These are phyloP conservation scores for Acanthochlamys bracteata DNA, from an alignment of 106 monocot genomes.

Conservation along the genomic window DNA sequence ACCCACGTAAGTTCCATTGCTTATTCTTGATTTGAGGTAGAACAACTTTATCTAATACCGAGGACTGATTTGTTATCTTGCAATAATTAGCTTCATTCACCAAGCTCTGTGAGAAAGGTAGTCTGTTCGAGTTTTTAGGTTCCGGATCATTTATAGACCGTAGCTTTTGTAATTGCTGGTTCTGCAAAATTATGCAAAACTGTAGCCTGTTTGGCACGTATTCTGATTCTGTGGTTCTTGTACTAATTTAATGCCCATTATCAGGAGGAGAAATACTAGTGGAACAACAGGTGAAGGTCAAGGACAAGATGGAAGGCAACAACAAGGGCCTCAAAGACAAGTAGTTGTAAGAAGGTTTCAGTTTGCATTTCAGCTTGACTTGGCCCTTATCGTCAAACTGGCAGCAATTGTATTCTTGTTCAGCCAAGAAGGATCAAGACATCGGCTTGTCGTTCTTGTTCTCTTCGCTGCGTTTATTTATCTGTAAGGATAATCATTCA, in stretches of 20 bases:
- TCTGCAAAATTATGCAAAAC: no score
- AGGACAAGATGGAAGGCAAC: slow-evolving; percentile 45
- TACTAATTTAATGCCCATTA: slow-evolving; percentile 5
- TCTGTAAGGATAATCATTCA: slow-evolving; percentile 46
- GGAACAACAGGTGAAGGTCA: slow-evolving; percentile 22
- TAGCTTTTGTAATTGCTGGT: no score
- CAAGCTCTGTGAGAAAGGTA: no score
- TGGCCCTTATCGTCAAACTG: slow-evolving; percentile 76
- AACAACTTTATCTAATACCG: no score
- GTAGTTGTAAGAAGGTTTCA: slow-evolving; percentile 83
- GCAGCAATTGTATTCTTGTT: slow-evolving; percentile 73
- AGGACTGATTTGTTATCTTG: no score
- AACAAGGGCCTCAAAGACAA: slow-evolving; percentile 51
- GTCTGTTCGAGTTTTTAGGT: no score
- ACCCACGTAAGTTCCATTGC: slow-evolving; percentile 26
- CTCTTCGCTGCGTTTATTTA: slow-evolving; percentile 67
- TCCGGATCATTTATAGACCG: no score
- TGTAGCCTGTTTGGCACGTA: no score
- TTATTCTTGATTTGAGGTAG: neutral
- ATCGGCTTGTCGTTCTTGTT: slow-evolving; percentile 57
- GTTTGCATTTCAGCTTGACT: slow-evolving; percentile 71
- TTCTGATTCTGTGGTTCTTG: neutral
- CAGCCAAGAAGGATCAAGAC: slow-evolving; percentile 86
- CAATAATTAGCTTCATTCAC: no score
- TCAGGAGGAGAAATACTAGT: slow-evolving; percentile 38